phyloP scores from a whole-genome alignment of 176 grass and related monocot genomes.

The Phyllostachys edulis region DNA sequence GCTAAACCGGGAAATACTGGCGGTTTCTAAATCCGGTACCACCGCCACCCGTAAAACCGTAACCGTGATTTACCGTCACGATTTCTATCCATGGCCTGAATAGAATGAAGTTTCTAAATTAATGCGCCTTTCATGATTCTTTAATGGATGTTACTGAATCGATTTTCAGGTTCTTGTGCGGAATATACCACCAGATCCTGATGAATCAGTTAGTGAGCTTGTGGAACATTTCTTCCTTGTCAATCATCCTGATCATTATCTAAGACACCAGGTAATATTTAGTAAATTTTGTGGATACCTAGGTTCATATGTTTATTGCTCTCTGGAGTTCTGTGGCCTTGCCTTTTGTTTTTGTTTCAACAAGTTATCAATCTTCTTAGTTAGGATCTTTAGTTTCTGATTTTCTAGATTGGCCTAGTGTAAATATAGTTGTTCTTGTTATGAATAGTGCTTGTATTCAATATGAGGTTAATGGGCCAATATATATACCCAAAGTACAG shows the following conservation, averaged over 20 bases:
- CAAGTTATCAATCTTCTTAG: slow-evolving; percentile 7
- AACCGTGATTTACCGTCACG: no score
- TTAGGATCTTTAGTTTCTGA: not conserved
- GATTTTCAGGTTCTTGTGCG: slow-evolving; percentile 78
- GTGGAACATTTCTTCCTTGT: slow-evolving; percentile 99
- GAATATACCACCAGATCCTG: slow-evolving; percentile 87
- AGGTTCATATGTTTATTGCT: not conserved
- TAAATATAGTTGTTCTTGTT: not conserved
- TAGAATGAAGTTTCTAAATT: not conserved
- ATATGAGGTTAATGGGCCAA: no score
- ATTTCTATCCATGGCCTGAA: no score
- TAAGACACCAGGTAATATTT: slow-evolving; percentile 74
- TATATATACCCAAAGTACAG: no score
- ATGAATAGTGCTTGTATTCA: no score
- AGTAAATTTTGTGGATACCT: not conserved
- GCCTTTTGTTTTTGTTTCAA: not conserved
- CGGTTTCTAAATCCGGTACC: no score
- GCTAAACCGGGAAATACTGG: no score
- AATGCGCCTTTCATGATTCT: not conserved
- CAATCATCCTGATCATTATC: slow-evolving; percentile 90
- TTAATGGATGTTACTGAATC: slow-evolving; percentile 19
- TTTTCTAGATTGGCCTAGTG: not conserved
- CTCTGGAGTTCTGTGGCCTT: not conserved
- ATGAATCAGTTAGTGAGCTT: slow-evolving; percentile 88
- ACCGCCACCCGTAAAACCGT: no score